Base-by-base conservation (phyloP, 2,329 filamentous ascomycete genomes). In the Magnaporthiopsis poae region DNA sequence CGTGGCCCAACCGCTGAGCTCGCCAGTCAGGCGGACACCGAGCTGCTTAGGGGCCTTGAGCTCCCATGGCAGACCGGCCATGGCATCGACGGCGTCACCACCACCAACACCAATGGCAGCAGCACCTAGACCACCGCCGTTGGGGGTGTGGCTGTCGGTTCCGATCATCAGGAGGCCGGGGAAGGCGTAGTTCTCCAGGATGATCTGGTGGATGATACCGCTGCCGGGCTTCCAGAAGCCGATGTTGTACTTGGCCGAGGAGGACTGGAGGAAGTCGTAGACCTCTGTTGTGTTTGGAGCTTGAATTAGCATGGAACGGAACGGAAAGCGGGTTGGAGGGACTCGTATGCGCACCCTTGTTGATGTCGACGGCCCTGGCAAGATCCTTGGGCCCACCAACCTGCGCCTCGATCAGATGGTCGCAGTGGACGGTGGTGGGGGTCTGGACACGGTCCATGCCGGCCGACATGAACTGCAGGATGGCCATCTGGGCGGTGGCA, bases 141-240 rank as follows among this genome's bases (percentile, higher is more conserved):
- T 99, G 75, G 94, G 94, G 68, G 95, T 98, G 84, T 99, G 95
- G 67, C 92, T 96, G 80, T 98, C 94, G 73, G 71, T 98, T 79
- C 95, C 95, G 77, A 98, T 98, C 77, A 99, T 88, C 68, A 99
- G 87, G 86, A 90, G 94, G 86, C 95, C 95, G 71, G 95, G 95
- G 89, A 98, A 98, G 78, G 93, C 93, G 80, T 98, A 98, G 86
- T 98, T 98, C 84, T 99, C 95, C 68, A 98, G 87, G 70, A 98
- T 81, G 76, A 98, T 98, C 85, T 98, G 95, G 84, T 99, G 95
- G 74, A 99, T 99, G 79, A 98, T 99, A 86, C 95, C 95, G 77
- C 94, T 97, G 74, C 95, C 95, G 71, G 95, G 95, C 80, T 87
- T 92, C 95, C 95, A 99, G 89, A 98, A 98, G 84, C 95, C 95